Evolutionary conservation across 768 basidiomycete genomes (phyloP).

Genomic region (Leccinellum albellum): DNA sequence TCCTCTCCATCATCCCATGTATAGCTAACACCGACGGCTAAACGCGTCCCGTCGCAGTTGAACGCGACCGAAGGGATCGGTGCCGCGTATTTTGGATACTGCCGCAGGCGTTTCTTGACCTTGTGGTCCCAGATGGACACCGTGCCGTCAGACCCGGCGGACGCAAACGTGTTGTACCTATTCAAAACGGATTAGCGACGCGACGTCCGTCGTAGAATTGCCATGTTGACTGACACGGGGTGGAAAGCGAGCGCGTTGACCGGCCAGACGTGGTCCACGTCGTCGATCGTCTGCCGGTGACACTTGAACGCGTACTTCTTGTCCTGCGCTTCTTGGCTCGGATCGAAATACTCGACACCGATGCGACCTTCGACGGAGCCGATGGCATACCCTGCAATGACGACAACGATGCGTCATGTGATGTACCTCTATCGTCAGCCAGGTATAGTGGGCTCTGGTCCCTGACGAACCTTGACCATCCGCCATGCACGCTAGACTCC

Average conservation of each 20-base stretch:
- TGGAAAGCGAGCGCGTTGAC: conserved; percentile 96
- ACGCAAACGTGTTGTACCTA: conserved; percentile 92
- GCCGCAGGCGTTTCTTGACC: conserved; percentile 91
- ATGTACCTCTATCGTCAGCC: background rate
- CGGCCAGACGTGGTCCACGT: conserved; percentile 94
- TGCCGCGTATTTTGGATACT: conserved; percentile 75
- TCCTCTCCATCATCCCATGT: conserved; percentile 87
- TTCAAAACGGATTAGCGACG: background rate
- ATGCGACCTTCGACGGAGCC: conserved; percentile 95
- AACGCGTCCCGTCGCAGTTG: conserved; percentile 74
- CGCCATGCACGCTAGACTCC: conserved; percentile 87
- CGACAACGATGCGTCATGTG: background rate
- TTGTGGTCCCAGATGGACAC: conserved; percentile 98
- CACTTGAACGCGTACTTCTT: conserved; percentile 89
- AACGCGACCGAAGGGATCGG: conserved; percentile 80
- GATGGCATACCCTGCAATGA: conserved; percentile 74
- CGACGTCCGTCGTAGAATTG: background rate
- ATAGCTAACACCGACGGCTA: conserved; percentile 85
- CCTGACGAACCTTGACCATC: conserved; percentile 76
- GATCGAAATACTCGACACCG: conserved; percentile 95
- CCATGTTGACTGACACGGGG: conserved; percentile 54
- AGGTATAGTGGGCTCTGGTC: background rate
- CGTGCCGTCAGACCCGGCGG: conserved; percentile 90
- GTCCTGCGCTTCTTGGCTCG: conserved; percentile 71
- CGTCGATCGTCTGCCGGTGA: conserved; percentile 85